Evolutionary conservation across 768 basidiomycete species (phyloP).

Genomic region (Suillus sp.): DNA sequence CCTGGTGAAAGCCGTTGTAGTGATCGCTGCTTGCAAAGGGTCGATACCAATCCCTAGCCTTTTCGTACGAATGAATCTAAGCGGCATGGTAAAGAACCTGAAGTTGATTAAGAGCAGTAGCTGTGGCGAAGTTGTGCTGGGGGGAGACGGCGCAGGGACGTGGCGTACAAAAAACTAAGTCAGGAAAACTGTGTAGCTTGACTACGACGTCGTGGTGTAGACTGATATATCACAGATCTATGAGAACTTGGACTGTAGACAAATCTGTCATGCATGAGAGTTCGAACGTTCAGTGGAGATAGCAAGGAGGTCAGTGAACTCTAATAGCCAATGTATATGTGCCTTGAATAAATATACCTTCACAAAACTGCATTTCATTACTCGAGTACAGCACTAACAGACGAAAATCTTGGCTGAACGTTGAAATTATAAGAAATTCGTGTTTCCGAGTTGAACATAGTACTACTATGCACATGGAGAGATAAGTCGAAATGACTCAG

Average conservation of each 20-base stretch:
- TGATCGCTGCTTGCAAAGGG: constrained; percentile 33
- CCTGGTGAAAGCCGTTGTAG: constrained; percentile 31
- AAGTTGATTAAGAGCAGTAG: neutral
- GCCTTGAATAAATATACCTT: neutral
- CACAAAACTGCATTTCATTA: neutral
- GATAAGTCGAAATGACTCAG: no score
- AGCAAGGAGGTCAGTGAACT: neutral
- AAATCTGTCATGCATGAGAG: neutral
- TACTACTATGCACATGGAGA: no score
- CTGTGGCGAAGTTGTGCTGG: neutral
- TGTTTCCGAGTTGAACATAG: neutral
- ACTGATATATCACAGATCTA: neutral
- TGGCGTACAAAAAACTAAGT: neutral
- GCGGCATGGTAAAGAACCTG: constrained; percentile 32
- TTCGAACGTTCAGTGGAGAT: constrained; percentile 1
- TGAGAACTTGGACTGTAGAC: neutral
- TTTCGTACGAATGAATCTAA: constrained; percentile 32
- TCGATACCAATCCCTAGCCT: constrained; percentile 28
- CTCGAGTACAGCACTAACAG: neutral
- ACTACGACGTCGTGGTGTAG: neutral
- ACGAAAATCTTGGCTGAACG: neutral
- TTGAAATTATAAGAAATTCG: neutral
- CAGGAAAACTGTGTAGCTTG: neutral
- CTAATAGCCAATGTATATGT: neutral
- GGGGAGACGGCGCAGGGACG: no score